Conservation (phyloP, 2,329 filamentous ascomycete species). For the Coniella lustricola region DNA sequence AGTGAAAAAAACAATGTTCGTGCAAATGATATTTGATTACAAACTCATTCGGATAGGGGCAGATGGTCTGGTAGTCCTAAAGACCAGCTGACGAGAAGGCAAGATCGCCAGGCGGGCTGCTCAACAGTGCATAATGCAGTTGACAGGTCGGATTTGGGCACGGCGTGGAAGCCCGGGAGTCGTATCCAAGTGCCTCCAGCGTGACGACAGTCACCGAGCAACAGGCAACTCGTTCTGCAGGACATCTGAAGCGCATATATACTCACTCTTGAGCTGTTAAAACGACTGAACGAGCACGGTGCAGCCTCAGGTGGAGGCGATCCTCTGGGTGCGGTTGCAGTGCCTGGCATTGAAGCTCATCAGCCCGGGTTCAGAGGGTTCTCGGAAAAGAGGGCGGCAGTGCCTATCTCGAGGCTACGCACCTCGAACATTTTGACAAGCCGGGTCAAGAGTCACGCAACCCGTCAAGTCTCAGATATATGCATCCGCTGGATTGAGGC, state of each 20-base stretch:
- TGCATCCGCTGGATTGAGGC: not conserved
- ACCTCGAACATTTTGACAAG: conserved; percentile 14
- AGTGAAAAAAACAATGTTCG: too few species aligned
- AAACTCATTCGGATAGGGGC: too few species aligned
- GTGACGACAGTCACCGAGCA: not conserved
- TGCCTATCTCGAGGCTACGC: not conserved
- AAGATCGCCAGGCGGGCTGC: not conserved
- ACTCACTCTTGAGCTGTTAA: conserved; percentile 69
- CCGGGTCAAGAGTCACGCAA: not conserved
- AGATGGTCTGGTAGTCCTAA: too few species aligned
- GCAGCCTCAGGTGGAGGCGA: conserved; percentile 69
- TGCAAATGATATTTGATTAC: too few species aligned
- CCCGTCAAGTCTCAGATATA: not conserved
- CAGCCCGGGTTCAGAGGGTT: not conserved
- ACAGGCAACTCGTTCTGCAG: not conserved
- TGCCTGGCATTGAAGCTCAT: conserved; percentile 20
- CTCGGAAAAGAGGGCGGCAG: too few species aligned
- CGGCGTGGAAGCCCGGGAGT: not conserved
- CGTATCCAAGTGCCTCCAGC: not conserved
- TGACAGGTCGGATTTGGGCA: not conserved
- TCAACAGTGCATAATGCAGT: not conserved
- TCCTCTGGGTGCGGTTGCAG: conserved; percentile 52
- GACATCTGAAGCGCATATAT: not conserved
- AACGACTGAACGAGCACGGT: conserved; percentile 76
- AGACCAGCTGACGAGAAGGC: not conserved